These are phyloP conservation scores for Kurtzmaniella quercitrusa DNA, from an alignment of 1,139 yeast genomes.

Conservation along the genomic window DNA sequence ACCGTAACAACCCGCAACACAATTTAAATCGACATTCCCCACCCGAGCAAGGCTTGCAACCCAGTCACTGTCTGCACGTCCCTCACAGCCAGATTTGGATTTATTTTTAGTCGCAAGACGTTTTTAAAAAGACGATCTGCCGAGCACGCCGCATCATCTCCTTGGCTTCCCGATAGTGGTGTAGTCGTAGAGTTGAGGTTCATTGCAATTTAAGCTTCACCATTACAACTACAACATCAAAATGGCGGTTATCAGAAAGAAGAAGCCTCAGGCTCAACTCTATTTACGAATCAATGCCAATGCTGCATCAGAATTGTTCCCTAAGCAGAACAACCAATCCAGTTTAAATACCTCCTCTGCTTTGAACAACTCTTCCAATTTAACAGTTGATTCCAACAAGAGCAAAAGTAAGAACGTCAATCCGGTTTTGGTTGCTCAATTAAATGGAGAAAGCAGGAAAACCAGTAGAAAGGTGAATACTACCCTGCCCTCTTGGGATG, in stretches of 20 bases:
- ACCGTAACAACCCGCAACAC: too few species aligned
- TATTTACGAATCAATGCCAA: constrained; percentile 31
- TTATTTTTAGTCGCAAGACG: not conserved
- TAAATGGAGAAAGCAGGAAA: constrained; percentile 27
- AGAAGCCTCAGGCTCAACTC: constrained; percentile 13
- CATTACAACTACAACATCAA: not conserved
- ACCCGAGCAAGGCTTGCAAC: not conserved
- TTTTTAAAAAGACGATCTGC: not conserved
- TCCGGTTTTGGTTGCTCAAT: constrained; percentile 33
- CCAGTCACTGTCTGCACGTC: not conserved
- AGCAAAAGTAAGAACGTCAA: constrained; percentile 20
- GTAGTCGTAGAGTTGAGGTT: not conserved
- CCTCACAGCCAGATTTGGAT: not conserved
- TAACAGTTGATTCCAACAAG: not conserved
- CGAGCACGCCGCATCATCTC: not conserved
- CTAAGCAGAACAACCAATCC: not conserved
- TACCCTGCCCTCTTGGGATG: constrained; percentile 45
- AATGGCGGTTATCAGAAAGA: not conserved
- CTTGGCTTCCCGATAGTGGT: not conserved
- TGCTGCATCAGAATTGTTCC: constrained; percentile 38
- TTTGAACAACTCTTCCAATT: constrained; percentile 3
- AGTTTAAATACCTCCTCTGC: constrained; percentile 9
- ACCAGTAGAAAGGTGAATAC: constrained; percentile 36
- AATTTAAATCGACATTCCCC: too few species aligned
- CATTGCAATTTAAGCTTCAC: too few species aligned